phyloP scores from a whole-genome alignment of 164 flowering plant genomes.

The Liriodendron chinense region DNA sequence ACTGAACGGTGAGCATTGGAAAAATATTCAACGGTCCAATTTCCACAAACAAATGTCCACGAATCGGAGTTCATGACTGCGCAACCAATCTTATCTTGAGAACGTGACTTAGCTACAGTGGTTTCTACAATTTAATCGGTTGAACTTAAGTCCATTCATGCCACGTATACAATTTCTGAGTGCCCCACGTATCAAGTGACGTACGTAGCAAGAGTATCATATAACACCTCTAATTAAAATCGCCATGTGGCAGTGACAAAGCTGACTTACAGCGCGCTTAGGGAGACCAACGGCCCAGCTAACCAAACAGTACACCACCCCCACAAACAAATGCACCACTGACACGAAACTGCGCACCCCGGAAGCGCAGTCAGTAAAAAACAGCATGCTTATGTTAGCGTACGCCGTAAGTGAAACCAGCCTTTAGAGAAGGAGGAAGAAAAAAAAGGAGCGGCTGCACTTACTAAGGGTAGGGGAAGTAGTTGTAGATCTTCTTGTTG shows the following conservation, averaged over 20 bases:
- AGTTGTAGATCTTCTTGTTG: conserved; percentile 97
- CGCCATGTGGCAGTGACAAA: neutral
- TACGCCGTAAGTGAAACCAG: neutral
- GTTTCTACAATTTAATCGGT: too few species aligned
- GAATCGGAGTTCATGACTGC: too few species aligned
- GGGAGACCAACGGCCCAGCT: conserved; percentile 98
- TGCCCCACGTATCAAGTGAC: too few species aligned
- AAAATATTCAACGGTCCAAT: too few species aligned
- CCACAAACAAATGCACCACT: conserved; percentile 79
- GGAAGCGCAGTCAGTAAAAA: neutral
- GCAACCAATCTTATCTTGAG: too few species aligned
- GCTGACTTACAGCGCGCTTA: conserved; percentile 87
- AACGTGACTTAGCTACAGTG: too few species aligned
- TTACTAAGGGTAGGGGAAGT: conserved; percentile 97
- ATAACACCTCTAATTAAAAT: too few species aligned
- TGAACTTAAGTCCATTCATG: too few species aligned
- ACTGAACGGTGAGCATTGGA: too few species aligned
- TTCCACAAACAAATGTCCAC: too few species aligned
- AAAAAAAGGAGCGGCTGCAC: conserved; percentile 15
- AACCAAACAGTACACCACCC: conserved; percentile 78
- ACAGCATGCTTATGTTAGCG: conserved; percentile 1
- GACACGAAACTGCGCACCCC: conserved; percentile 75
- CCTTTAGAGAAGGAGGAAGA: neutral
- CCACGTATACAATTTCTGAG: too few species aligned
- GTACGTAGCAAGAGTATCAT: too few species aligned